Evolutionary conservation across 2,329 filamentous ascomycete species (phyloP), one percentile per base, ranked within the genome.

Genomic region (Cercospora sp.): DNA sequence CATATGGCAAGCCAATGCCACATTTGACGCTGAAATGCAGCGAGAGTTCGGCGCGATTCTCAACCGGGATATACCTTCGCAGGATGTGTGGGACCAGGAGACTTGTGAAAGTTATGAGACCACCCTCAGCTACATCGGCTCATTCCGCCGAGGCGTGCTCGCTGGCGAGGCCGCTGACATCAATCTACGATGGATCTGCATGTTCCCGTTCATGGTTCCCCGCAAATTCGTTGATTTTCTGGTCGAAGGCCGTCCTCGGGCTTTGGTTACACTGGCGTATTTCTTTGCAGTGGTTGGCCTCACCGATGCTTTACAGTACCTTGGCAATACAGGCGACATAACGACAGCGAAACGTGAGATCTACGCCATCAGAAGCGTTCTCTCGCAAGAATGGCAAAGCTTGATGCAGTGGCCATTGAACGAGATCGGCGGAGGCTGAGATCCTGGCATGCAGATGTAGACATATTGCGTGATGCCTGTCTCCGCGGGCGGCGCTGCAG

Each of bases 181-280:
- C 51, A 72, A 77, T 10, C 73, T 74, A 43, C 71, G 77, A n/a
- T 72, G 74, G 55, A 73, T 79, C n/a, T 72, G 70, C 18, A 75
- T 74, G 24, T 80, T 79, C 58, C 71, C 77, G 3, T 73, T 78
- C 12, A 73, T 78, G 51, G 70, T 78, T 12, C 75, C 76, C 9
- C 61, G 71, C n/a, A 64, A 69, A 26, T 79, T 78, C 21, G 71
- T 76, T 21, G 73, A 75, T n/a, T 72, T 79, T 26, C 69, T 79
- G 32, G 65, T 70, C n/a, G 75, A 79, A 55, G 68, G 70, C 24
- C 68, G 74, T 32, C 78, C 77, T 13, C 74, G 77, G 18, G 78
- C 78, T 9, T 67, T 79, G n/a, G 74, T 78, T 2, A 76, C 77
- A 1, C 63, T 80, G 51, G 77, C 76, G 5, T 76, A 79, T 66